Base-by-base conservation (phyloP, 352 stramenopile species). In the Chloridella minuta region DNA sequence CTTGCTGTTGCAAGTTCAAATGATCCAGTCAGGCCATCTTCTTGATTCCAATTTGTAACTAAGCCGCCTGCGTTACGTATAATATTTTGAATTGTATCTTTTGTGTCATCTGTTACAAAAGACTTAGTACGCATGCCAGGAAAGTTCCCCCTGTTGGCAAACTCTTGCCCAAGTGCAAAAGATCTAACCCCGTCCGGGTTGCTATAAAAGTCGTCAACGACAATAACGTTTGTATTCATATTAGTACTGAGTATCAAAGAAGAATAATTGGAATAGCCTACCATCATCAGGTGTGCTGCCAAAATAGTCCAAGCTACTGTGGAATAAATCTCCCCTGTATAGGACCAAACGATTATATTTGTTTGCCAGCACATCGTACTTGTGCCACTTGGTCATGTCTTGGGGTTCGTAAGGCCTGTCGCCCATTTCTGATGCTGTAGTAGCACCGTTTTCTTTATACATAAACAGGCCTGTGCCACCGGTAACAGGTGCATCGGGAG, bases 181-280 rank as follows among this genome's bases (percentile, higher is more conserved):
- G 0, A 3, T 83, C 51, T 83, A 83, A 83, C 23, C 0, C n/a
- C n/a, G 4, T 83, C 51, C 10, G 51, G 51, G 23, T 83, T 24
- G n/a, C n/a, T 24, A 83, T 83, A 83, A 83, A 83, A 83, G 23
- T 83, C 51, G 51, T 83, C 51, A 4, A 83, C 51, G n/a, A 83
- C 51, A 25, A 83, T 83, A 3, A 83, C 51, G 10, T 24, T 24
- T 30, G 27, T 30, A 4, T 3, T 30, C 27, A 30, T 30, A 30
- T 30, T 30, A 30, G 27, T 30, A 30, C 27, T 30, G 27, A 3
- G 27, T 30, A 83, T 83, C 51, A 24, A 83, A 83, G 4, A 83
- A 83, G 51, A 83, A 83, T 24, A 83, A 25, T 22, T 83, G 51
- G 4, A 83, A 83, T 22, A 83, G 4, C 23, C 51, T 2, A 22